Conservation (phyloP, 1,284 basidiomycete species). For the Ustilago vetiveriae region DNA sequence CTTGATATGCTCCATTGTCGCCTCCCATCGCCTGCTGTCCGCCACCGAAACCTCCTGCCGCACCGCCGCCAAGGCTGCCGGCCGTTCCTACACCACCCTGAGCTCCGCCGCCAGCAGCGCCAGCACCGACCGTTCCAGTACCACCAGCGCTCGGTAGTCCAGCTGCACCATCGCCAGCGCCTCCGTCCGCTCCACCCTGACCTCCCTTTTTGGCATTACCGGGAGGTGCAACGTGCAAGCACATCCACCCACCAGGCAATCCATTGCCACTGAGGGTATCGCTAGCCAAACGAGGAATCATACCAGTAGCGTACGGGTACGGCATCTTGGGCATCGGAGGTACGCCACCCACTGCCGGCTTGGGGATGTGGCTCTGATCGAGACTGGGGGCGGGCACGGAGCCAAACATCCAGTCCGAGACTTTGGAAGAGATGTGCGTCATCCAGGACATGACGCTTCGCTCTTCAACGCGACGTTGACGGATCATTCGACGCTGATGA, state of each 20-base stretch:
- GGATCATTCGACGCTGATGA: constrained; percentile 10
- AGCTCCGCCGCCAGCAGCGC: background rate
- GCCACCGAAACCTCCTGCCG: background rate
- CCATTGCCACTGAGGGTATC: constrained; percentile 28
- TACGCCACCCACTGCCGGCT: constrained; percentile 10
- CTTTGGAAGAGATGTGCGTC: constrained; percentile 24
- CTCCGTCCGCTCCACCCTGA: background rate
- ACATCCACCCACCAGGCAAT: constrained; percentile 27
- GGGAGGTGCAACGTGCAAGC: constrained; percentile 24
- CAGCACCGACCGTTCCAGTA: no score
- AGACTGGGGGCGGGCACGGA: background rate
- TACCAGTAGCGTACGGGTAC: constrained; percentile 39
- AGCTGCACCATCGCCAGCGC: background rate
- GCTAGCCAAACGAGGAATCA: constrained; percentile 26
- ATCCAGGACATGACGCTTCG: constrained; percentile 23
- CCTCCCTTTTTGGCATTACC: background rate
- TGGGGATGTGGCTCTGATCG: constrained; percentile 6
- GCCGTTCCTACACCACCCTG: background rate
- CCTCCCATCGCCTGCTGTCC: background rate
- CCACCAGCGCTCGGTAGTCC: background rate
- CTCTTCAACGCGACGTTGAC: constrained; percentile 6
- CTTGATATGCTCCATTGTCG: no score
- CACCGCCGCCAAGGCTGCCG: background rate
- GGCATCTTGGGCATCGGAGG: constrained; percentile 25
- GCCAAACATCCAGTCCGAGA: constrained; percentile 41